A percentile compares a stretch with the other conserved stretches of the same genome.
phyloP scores from a whole-genome alignment of 176 grass and related monocot genomes.

The Otatea glauca region DNA sequence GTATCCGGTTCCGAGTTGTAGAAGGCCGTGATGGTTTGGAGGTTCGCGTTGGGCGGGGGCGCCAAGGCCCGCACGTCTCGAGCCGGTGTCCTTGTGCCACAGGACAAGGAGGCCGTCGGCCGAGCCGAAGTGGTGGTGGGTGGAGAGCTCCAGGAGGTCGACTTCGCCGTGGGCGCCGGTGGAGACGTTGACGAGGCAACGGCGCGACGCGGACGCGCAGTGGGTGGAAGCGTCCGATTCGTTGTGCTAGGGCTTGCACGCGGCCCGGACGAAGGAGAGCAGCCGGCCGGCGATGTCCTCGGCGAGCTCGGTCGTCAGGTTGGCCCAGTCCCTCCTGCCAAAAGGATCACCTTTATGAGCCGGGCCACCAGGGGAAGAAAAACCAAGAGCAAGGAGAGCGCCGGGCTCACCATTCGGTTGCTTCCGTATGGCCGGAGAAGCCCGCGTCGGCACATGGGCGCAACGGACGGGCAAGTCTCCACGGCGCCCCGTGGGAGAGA shows the following conservation, averaged over 20 bases:
- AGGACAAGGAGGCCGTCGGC: background rate
- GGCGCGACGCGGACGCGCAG: too few species aligned
- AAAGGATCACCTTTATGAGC: too few species aligned
- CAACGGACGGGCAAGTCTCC: too few species aligned
- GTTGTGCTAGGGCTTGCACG: slow-evolving; percentile 15
- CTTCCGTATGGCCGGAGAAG: too few species aligned
- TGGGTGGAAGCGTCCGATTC: too few species aligned
- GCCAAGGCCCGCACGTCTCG: background rate
- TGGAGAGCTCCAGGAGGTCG: background rate
- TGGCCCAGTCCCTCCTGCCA: slow-evolving; percentile 25
- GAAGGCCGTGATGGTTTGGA: too few species aligned
- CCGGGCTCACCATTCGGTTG: too few species aligned
- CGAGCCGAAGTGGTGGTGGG: background rate
- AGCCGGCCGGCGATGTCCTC: slow-evolving; percentile 18
- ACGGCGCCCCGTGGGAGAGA: too few species aligned
- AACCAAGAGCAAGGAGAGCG: too few species aligned
- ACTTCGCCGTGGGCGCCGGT: background rate
- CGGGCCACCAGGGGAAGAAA: too few species aligned
- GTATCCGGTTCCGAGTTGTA: background rate
- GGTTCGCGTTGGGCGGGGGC: too few species aligned
- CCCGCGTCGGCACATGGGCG: too few species aligned
- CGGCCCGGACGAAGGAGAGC: background rate
- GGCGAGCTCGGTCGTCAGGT: background rate
- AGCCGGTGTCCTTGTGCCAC: background rate
- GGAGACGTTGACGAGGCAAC: background rate